Base-by-base conservation (phyloP, 805 yeast genomes). In the Ogataea thermomethanolica region DNA sequence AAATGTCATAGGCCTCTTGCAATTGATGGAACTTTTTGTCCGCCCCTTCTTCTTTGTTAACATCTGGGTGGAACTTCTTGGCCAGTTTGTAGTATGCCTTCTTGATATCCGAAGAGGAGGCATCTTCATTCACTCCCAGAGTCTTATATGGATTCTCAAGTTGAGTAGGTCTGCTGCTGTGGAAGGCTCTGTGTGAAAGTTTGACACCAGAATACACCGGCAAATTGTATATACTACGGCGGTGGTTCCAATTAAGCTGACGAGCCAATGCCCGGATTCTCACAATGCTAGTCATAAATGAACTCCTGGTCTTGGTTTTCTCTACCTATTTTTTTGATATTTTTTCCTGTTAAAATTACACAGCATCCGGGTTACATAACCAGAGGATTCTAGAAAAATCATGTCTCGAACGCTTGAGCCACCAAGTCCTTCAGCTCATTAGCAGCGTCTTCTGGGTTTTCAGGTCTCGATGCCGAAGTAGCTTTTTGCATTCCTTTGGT, bases 21-120 rank as follows among this genome's bases (percentile, higher is more conserved):
- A 93, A 76, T 55, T 85, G 87, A 57, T 93, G 98, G 67, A 93
- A 93, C 62, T 80, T 80, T 57, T 79, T 78, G 54, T 91, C 95
- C 0, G 98, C 93, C 13, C 76, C 91, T 20, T 78, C 76, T 48
- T 86, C 96, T 64, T 91, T 93, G 64, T 91, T 93, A 32, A 93
- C 86, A 67, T 93, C 99, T 0, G 99, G 99, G 64, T 93, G 99
- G 63, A 71, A 89, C 61, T 91, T 77, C 64, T 93, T 93, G 11
- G 97, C 99, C 48, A 93, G 69, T 56, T 88, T 83, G 61, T 89
- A 89, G 67, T 93, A 93, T 2, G 96, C 91, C 64, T 90, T 90
- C 64, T 93, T 93, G 65, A 93, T 93, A 14, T 89, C 95, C n/a
- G 86, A 74, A 7, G 81, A 67, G 10, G 81, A 73, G 0, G 99